These are phyloP conservation scores for Turnera subulata DNA, from an alignment of 345 rosid genomes.

Conservation along the genomic window DNA sequence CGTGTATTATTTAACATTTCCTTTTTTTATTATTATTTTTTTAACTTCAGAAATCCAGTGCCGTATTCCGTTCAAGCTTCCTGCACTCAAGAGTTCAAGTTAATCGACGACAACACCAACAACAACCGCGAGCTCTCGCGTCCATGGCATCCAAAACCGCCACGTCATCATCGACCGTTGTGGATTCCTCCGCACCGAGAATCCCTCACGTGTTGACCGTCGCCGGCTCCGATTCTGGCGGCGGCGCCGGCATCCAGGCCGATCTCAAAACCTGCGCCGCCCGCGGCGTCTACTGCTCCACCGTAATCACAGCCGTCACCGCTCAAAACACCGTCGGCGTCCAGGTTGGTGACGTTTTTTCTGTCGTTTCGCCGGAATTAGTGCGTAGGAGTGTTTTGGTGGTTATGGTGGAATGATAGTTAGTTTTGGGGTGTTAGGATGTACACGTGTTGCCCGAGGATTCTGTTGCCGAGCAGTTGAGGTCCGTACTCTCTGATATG, in stretches of 20 bases:
- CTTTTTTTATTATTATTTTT: too few species aligned
- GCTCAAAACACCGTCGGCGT: conserved; percentile 92
- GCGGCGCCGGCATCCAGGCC: conserved; percentile 95
- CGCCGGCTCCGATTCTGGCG: conserved; percentile 94
- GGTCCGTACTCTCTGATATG: conserved; percentile 83
- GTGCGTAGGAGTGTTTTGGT: neutral
- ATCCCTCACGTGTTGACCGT: conserved; percentile 73
- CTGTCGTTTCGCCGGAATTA: neutral
- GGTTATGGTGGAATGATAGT: conserved; percentile 31
- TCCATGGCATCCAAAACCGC: too few species aligned
- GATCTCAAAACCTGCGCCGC: conserved; percentile 92
- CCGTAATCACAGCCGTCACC: conserved; percentile 83
- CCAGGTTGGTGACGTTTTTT: conserved; percentile 39
- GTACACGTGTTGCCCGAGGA: conserved; percentile 33
- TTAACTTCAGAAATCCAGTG: too few species aligned
- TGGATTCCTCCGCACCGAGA: neutral
- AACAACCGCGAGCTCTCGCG: too few species aligned
- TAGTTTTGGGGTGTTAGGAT: too few species aligned
- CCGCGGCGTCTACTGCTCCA: conserved; percentile 85
- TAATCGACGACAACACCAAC: too few species aligned
- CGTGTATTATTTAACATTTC: too few species aligned
- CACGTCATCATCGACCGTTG: too few species aligned
- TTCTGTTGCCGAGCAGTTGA: conserved; percentile 60
- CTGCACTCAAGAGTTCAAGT: too few species aligned
- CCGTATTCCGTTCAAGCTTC: too few species aligned